Conservation (phyloP, 805 yeast species). For the Scheffersomyces lignosus region DNA sequence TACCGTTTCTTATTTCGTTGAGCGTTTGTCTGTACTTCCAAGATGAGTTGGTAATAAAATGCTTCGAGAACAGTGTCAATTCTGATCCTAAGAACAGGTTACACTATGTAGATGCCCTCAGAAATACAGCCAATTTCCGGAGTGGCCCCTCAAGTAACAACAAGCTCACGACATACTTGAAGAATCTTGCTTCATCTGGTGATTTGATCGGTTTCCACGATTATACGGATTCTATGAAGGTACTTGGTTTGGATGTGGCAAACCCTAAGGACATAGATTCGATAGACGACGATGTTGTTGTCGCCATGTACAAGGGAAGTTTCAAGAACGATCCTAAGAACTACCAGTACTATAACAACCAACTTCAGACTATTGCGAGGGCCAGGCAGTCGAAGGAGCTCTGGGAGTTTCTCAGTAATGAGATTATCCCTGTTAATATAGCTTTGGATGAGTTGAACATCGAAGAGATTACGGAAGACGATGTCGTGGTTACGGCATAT, state of each 20-base stretch:
- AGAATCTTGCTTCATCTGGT: constrained; percentile 25
- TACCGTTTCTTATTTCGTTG: constrained; percentile 28
- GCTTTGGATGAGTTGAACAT: constrained; percentile 38
- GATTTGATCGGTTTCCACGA: constrained; percentile 35
- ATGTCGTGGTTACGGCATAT: constrained; percentile 73
- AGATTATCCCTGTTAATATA: constrained; percentile 32
- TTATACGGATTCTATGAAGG: constrained; percentile 30
- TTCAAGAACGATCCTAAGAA: constrained; percentile 35
- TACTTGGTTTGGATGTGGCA: constrained; percentile 25
- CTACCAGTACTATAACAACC: constrained; percentile 34
- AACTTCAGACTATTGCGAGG: constrained; percentile 25
- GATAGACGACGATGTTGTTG: constrained; percentile 34
- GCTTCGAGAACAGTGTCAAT: constrained; percentile 37
- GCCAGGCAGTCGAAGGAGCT: constrained; percentile 23
- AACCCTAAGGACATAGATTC: constrained; percentile 11
- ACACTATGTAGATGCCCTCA: constrained; percentile 39
- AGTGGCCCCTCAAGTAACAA: constrained; percentile 11
- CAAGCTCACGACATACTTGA: constrained; percentile 29
- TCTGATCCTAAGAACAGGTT: constrained; percentile 33
- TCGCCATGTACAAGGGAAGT: constrained; percentile 33
- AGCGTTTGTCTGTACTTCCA: constrained; percentile 32
- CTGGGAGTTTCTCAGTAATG: constrained; percentile 23
- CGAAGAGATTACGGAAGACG: constrained; percentile 51
- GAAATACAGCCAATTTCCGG: constrained; percentile 18
- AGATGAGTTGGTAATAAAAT: constrained; percentile 41